Evolutionary conservation across 441 rosid species (phyloP), one percentile per base, ranked within the genome.

Genomic region (Croton laevigatus): DNA sequence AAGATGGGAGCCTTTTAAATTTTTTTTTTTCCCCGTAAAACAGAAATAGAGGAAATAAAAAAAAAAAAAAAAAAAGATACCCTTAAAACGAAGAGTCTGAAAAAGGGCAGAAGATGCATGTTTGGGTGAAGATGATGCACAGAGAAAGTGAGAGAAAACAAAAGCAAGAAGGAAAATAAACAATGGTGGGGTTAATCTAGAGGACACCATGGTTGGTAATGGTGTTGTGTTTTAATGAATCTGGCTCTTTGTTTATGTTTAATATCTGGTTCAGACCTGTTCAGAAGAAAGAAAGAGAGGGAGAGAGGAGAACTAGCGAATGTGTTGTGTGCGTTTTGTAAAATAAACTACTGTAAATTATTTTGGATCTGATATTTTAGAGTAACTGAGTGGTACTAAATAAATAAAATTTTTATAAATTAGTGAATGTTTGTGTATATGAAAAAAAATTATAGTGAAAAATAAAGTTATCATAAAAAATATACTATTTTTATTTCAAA

Each of bases 121-220:
- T 45, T 78, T 64, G 55, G 71, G 73, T 66, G 82, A 59, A 38
- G 75, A 64, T 13, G 67, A 40, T 0, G 52, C 66, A 59, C 73
- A 54, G 6, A 85, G 76, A 62, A 81, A 78, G 53, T 70, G 51
- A 40, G 68, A 54, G 44, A 73, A 53, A 19, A 65, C 60, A 36
- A 63, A 62, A 40, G 65, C 5, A 73, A 75, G 61, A 58, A 78
- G 34, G 55, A 77, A 58, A 58, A 82, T 17, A n/a, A n/a, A n/a
- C 57, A 73, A 65, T 52, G 80, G 49, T 36, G 73, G 72, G 54
- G 72, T 76, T 76, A 88, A 81, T 84, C 76, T 77, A 71, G 42
- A 72, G 65, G 70, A 70, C 20, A 71, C 69, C 85, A 77, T 82
- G 44, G n/a, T n/a, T n/a, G n/a, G n/a, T n/a, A n/a, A n/a, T n/a